Percentiles rank a stretch among this genome's conserved stretches.
These are phyloP conservation scores for Lasiodiplodia theobromae DNA, from an alignment of 2,329 filamentous ascomycete species.

Conservation along the genomic window DNA sequence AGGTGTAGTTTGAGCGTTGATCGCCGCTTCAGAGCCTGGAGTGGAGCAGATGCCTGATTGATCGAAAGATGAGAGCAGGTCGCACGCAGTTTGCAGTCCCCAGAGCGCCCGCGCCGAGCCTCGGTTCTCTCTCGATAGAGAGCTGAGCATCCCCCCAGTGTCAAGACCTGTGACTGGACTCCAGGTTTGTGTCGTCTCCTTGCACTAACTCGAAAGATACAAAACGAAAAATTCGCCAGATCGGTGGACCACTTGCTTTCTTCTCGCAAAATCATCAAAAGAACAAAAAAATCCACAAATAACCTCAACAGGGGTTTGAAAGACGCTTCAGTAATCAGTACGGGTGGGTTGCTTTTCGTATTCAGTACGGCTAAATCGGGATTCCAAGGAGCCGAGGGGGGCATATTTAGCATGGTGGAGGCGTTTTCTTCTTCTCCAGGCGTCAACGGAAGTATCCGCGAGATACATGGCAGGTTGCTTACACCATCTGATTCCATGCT, in stretches of 20 bases:
- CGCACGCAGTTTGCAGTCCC: slow-evolving; percentile 16
- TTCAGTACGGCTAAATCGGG: slow-evolving; percentile 9
- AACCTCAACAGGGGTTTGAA: not conserved
- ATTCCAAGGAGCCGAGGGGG: slow-evolving; percentile 1
- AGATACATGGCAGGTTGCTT: slow-evolving; percentile 5
- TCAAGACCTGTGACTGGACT: not conserved
- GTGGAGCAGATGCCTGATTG: slow-evolving; percentile 28
- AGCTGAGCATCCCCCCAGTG: not conserved
- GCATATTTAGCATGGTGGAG: slow-evolving; percentile 16
- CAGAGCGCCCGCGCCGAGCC: slow-evolving; percentile 8
- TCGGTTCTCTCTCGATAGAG: not conserved
- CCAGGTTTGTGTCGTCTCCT: slow-evolving; percentile 23
- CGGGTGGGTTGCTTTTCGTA: slow-evolving; percentile 8
- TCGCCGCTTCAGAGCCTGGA: slow-evolving; percentile 3
- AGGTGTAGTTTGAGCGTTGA: slow-evolving; percentile 28
- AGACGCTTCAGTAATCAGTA: slow-evolving; percentile 5
- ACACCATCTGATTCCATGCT: not conserved
- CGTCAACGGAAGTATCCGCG: not conserved
- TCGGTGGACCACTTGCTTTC: slow-evolving; percentile 10
- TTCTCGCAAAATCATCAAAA: slow-evolving; percentile 18
- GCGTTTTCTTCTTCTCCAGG: slow-evolving; percentile 3
- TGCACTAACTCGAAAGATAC: slow-evolving; percentile 15
- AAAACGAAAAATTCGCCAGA: not conserved
- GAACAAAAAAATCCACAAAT: slow-evolving; percentile 9
- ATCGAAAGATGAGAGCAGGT: slow-evolving; percentile 24